A percentile compares a stretch with the other conserved stretches of the same genome.
phyloP scores from a whole-genome alignment of 176 grass and related monocot genomes.

The Saccharum officinarum region DNA sequence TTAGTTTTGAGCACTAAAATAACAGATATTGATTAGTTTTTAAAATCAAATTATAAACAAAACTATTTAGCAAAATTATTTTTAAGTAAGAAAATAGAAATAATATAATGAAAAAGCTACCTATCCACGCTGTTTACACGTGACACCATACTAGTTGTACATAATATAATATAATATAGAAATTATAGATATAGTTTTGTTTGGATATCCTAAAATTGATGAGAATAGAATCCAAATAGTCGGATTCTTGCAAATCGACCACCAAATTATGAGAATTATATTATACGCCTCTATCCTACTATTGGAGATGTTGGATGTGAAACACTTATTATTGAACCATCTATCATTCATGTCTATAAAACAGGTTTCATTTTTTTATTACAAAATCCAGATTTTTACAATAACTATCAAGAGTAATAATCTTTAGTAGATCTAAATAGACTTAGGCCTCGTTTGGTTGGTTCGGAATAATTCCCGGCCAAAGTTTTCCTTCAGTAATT shows the following conservation, averaged over 20 bases:
- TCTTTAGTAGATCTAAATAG: background rate
- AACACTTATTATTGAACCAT: too few relatives aligned
- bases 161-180: background rate
- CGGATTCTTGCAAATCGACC: background rate
- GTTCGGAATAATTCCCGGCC: too few relatives aligned
- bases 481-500: too few relatives aligned
- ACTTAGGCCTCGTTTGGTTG: too few relatives aligned
- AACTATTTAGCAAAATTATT: background rate
- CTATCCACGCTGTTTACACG: background rate
- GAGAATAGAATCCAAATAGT: background rate
- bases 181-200: background rate
- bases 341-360: background rate
- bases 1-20: background rate
- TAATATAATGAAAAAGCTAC: background rate
- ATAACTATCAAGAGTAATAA: background rate
- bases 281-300: background rate
- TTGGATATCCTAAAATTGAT: background rate
- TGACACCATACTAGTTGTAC: background rate
- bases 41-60: background rate
- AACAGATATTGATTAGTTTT: background rate
- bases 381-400: background rate
- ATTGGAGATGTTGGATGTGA: background rate
- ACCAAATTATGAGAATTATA: background rate
- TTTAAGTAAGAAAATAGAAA: background rate
- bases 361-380: background rate